Evolutionary conservation across 495 filamentous ascomycete species (phyloP).

Genomic region (Chaetomium fimeti): DNA sequence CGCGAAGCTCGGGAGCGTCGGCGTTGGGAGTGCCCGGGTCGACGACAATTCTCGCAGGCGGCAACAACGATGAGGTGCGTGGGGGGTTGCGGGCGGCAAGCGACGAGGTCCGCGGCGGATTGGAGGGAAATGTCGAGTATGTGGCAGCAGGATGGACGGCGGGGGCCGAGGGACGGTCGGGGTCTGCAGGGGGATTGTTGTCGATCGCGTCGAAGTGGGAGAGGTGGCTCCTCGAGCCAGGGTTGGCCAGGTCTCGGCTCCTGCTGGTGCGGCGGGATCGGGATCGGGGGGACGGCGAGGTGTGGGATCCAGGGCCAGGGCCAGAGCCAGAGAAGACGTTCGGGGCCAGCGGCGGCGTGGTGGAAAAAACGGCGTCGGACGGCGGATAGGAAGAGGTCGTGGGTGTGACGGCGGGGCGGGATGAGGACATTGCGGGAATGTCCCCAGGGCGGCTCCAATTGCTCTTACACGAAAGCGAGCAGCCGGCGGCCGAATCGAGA

Average conservation of each 20-base stretch:
- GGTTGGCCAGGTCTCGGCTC: constrained; percentile 22
- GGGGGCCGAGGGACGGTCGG: constrained; percentile 17
- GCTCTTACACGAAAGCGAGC: constrained; percentile 12
- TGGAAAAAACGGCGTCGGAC: constrained; percentile 16
- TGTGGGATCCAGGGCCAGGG: constrained; percentile 13
- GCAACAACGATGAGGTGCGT: constrained; percentile 41
- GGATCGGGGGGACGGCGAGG: constrained; percentile 28
- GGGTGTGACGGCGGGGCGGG: constrained; percentile 28
- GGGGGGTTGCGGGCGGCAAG: constrained; percentile 33
- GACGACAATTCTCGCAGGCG: constrained; percentile 33
- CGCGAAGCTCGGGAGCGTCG: constrained; percentile 24
- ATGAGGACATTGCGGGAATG: constrained; percentile 33
- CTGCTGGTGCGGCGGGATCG: constrained; percentile 5
- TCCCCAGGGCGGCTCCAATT: constrained; percentile 20
- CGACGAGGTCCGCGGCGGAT: constrained; percentile 39
- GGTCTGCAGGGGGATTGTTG: constrained; percentile 16
- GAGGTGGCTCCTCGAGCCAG: constrained; percentile 19
- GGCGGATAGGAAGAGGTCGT: constrained; percentile 9
- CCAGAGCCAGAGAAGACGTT: constrained; percentile 15
- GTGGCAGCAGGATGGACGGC: not conserved
- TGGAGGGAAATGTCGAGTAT: constrained; percentile 17
- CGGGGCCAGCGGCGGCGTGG: constrained; percentile 21
- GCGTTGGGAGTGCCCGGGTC: constrained; percentile 24
- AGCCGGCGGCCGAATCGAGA: constrained; percentile 33
- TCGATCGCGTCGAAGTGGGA: constrained; percentile 16